A percentile compares a stretch with the other conserved stretches of the same genome.
phyloP scores from a whole-genome alignment of 2,329 filamentous ascomycete species.

The Tricladium varicosporioides region DNA sequence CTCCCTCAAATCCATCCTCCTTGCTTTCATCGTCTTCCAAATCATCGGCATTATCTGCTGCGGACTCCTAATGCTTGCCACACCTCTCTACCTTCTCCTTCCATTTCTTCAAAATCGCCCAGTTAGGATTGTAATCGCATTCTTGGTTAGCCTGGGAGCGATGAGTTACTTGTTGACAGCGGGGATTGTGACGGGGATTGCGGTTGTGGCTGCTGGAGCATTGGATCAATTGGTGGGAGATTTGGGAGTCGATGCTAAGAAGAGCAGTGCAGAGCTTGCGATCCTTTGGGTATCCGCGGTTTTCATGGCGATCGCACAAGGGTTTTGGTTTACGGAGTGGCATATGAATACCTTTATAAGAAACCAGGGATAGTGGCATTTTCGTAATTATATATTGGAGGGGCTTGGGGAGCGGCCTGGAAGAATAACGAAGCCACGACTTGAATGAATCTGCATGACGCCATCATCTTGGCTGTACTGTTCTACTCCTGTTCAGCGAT shows the following conservation, averaged over 20 bases:
- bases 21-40: slow-evolving; percentile 13
- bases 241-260: slow-evolving; percentile 12
- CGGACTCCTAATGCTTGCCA: slow-evolving; percentile 16
- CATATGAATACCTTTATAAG: slow-evolving; percentile 9
- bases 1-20: slow-evolving; percentile 3
- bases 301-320: slow-evolving; percentile 8
- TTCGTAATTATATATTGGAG: no score
- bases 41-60: slow-evolving; percentile 13
- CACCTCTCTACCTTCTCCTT: slow-evolving; percentile 12
- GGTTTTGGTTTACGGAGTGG: slow-evolving; percentile 12
- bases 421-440: no score
- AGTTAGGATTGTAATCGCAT: slow-evolving; percentile 1
- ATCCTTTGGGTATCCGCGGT: slow-evolving; percentile 14
- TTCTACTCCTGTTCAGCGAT: no score
- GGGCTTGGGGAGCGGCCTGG: no score
- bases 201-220: background rate
- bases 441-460: no score
- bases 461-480: no score
- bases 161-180: background rate
- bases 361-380: background rate
- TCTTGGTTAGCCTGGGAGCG: slow-evolving; percentile 1
- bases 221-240: slow-evolving; percentile 11
- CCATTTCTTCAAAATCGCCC: slow-evolving; percentile 3
- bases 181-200: slow-evolving; percentile 1
- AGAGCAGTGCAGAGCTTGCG: slow-evolving; percentile 3